Conservation (phyloP, 441 rosid species). For the Capsella rubella region DNA sequence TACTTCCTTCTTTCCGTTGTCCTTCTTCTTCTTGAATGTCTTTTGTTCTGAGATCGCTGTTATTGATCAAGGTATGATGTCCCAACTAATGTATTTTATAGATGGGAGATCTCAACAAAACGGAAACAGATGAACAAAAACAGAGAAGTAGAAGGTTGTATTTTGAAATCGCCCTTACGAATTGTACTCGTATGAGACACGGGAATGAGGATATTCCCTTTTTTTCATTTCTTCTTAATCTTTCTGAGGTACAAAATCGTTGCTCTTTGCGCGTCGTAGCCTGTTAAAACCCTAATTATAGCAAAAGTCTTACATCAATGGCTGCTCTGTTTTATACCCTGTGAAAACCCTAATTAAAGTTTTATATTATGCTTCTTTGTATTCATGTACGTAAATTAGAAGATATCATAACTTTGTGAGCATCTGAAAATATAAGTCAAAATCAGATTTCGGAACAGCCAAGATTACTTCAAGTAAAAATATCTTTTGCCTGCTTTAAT, state of each 20-base stretch:
- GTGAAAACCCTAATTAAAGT: too few relatives aligned
- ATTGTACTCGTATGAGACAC: slow-evolving; percentile 43
- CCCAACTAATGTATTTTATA: neutral
- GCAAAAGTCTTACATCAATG: slow-evolving; percentile 10
- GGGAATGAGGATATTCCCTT: slow-evolving; percentile 10
- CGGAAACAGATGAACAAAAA: slow-evolving; percentile 15
- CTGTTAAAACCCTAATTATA: slow-evolving; percentile 26
- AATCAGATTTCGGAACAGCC: neutral
- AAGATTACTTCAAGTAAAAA: neutral
- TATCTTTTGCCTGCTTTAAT: neutral
- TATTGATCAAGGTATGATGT: slow-evolving; percentile 20
- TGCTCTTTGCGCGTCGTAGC: slow-evolving; percentile 22
- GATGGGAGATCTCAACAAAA: slow-evolving; percentile 24
- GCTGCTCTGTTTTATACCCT: slow-evolving; percentile 19
- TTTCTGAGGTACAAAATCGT: slow-evolving; percentile 27
- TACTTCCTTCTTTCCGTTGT: neutral
- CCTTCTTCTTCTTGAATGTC: neutral
- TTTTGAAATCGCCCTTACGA: slow-evolving; percentile 7
- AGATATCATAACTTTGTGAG: neutral
- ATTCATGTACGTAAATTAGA: too few relatives aligned
- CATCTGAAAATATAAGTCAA: neutral
- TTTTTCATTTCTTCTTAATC: slow-evolving; percentile 6
- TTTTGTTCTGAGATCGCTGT: neutral
- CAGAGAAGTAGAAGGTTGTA: slow-evolving; percentile 15
- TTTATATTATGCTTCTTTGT: neutral